Base-by-base conservation (phyloP, 2,329 filamentous ascomycete species). In the Botrytis tulipae region DNA sequence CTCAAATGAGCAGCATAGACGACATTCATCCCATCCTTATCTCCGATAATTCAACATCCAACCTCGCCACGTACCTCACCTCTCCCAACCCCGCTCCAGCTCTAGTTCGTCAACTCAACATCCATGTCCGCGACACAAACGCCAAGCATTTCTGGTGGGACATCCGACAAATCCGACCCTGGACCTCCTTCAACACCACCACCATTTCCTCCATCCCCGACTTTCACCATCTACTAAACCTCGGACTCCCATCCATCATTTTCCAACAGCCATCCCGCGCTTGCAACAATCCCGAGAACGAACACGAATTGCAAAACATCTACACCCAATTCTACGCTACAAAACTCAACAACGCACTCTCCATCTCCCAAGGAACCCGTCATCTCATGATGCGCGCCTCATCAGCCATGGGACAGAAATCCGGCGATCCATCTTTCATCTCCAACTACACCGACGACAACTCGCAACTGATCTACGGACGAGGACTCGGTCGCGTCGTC, bases 131-230 rank as follows among this genome's bases (percentile, higher is more conserved):
- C 76, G 92, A 90, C 81, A 90, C 87, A 79, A 88, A 87, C 83
- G 91, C 88, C 79, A 93, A 91, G 82, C 91, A 97, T 84, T 97
- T 95, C 83, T 98, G 95, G 95, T 98, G 94, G 93, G 95, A 98
- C 80, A 88, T 97, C 74, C 92, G 95, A 78, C 95, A 97, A 81
- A 86, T 98, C 77, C 90, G 93, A 76, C 88, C 90, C 75, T 98
- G 95, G 95, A 88, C 88, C 70, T 88, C 89, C 78, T 98, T 98
- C 87, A 93, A 89, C 76, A 85, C 93, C 18, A 82, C 86, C 71
- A 90, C 91, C 73, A 91, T 98, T 81, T 87, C 91, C 77, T 85
- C 89, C 9, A 89, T 97, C 63, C 92, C 92, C 0, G 90, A 90
- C 46, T 90, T 96, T 37, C 87, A 91, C 10, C 86, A 88, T 35